Evolutionary conservation across 2,329 filamentous ascomycete species (phyloP).

Genomic region (Colletotrichum cordylinicola): DNA sequence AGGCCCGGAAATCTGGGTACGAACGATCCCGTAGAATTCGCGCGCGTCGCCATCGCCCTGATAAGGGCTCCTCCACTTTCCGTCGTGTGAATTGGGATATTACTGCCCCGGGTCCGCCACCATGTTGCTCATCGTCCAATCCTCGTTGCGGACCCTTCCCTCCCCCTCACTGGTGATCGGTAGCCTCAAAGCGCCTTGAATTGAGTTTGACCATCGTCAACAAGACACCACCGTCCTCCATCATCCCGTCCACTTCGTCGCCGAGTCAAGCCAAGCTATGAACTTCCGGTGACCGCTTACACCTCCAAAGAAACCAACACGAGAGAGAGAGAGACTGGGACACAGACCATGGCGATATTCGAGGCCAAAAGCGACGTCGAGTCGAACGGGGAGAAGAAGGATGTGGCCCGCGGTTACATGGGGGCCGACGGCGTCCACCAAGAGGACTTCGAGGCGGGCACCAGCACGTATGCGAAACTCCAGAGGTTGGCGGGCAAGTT

Average conservation of each 20-base stretch:
- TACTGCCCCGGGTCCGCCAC: constrained; percentile 9
- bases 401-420: constrained; percentile 3
- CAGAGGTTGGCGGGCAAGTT: constrained; percentile 69
- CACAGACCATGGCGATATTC: constrained; percentile 3
- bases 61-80: constrained; percentile 22
- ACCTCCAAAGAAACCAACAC: not conserved
- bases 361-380: constrained; percentile 18
- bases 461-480: constrained; percentile 36
- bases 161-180: not conserved
- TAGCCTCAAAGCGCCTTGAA: constrained; percentile 6
- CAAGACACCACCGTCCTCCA: not conserved
- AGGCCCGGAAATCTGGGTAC: constrained; percentile 9
- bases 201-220: not conserved
- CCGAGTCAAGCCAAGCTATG: not conserved
- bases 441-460: constrained; percentile 12
- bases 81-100: constrained; percentile 16
- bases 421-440: not conserved
- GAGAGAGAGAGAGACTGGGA: not conserved
- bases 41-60: not conserved
- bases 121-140: not conserved
- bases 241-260: not conserved
- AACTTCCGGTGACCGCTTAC: not conserved
- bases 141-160: not conserved
- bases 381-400: constrained; percentile 16
- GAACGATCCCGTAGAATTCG: not conserved